Conservation (phyloP, 208 protist genomes). For the Trichomonas tenax region DNA sequence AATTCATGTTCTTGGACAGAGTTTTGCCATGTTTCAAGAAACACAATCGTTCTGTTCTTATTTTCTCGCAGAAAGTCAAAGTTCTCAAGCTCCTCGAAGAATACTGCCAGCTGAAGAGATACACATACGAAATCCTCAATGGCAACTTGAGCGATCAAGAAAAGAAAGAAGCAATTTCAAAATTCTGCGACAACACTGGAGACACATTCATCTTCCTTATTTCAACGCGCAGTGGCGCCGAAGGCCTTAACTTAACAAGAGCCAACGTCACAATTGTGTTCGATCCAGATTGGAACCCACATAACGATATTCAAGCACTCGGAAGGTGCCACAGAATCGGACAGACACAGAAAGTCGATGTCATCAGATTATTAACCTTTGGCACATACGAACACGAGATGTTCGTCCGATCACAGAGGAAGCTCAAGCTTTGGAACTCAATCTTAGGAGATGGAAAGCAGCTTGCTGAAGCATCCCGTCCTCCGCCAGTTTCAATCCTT, state of each 20-base stretch:
- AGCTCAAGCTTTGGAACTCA: slow-evolving; percentile 41
- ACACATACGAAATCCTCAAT: slow-evolving; percentile 25
- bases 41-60: slow-evolving; percentile 74
- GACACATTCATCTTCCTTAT: slow-evolving; percentile 52
- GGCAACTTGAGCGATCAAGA: slow-evolving; percentile 24
- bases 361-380: slow-evolving; percentile 74
- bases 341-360: slow-evolving; percentile 65
- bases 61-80: slow-evolving; percentile 83
- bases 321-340: slow-evolving; percentile 78
- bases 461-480: not conserved
- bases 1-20: slow-evolving; percentile 35
- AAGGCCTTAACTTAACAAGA: slow-evolving; percentile 56
- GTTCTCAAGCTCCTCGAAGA: slow-evolving; percentile 48
- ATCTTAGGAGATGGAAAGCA: not conserved
- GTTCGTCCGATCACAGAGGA: slow-evolving; percentile 59
- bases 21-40: slow-evolving; percentile 42
- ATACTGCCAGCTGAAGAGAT: slow-evolving; percentile 23
- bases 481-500: no score
- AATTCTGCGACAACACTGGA: not conserved
- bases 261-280: slow-evolving; percentile 60
- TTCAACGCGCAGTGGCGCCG: slow-evolving; percentile 53
- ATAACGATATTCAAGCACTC: slow-evolving; percentile 83
- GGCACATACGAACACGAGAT: slow-evolving; percentile 80
- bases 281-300: slow-evolving; percentile 86
- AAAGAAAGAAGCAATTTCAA: slow-evolving; percentile 35